These are phyloP conservation scores for Exophiala dermatitidis DNA, from an alignment of 2,329 filamentous ascomycete genomes.

Conservation along the genomic window DNA sequence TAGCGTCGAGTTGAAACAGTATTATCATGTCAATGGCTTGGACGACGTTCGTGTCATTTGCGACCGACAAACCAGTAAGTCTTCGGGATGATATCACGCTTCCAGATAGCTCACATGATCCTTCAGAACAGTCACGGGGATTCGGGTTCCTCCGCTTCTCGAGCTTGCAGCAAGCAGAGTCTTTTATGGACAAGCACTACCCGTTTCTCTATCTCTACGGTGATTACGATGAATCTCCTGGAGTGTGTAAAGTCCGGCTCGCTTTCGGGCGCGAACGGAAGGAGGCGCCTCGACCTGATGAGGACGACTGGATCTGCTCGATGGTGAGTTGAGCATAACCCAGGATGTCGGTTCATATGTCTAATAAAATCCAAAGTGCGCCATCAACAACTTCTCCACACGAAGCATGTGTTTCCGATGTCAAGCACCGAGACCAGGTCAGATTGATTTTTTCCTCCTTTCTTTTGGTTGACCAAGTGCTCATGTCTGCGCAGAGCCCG, in stretches of 20 bases:
- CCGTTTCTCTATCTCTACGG: conserved; percentile 47
- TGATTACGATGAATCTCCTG: conserved; percentile 31
- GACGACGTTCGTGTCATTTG: conserved; percentile 53
- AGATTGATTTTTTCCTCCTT: conserved; percentile 17
- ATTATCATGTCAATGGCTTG: conserved; percentile 46
- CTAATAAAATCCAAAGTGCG: conserved; percentile 39
- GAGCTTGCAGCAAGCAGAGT: conserved; percentile 43
- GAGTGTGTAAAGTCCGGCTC: conserved; percentile 43
- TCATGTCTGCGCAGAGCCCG: conserved; percentile 12
- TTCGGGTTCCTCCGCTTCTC: conserved; percentile 52
- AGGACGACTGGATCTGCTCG: conserved; percentile 52
- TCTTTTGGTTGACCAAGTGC: not conserved
- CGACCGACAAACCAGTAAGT: conserved; percentile 50
- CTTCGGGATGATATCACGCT: not conserved
- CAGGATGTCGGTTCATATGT: not conserved
- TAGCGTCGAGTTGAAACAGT: conserved; percentile 47
- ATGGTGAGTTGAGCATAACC: conserved; percentile 8
- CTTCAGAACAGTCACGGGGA: conserved; percentile 47
- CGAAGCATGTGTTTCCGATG: conserved; percentile 54
- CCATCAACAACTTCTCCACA: conserved; percentile 51
- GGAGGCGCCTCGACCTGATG: conserved; percentile 42
- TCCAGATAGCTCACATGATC: not conserved
- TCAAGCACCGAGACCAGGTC: conserved; percentile 48
- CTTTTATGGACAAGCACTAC: conserved; percentile 48
- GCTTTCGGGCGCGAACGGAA: conserved; percentile 49